phyloP scores from a whole-genome alignment of 2,329 filamentous ascomycete genomes.

The Mollisiaceae sp. region DNA sequence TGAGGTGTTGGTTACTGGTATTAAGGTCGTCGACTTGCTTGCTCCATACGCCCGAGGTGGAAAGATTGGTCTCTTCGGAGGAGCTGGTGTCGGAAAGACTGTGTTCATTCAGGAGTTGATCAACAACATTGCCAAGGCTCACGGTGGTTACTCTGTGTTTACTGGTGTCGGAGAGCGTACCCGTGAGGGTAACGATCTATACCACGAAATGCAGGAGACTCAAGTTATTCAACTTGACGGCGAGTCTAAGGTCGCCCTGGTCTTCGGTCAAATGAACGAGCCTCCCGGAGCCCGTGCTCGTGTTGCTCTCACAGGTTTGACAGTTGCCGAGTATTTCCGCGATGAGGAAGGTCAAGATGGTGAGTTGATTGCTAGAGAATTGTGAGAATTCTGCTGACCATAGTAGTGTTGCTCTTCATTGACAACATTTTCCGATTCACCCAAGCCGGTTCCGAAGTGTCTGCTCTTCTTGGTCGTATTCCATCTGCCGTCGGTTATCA shows the following conservation, averaged over 20 bases:
- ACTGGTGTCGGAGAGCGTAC: constrained; percentile 99
- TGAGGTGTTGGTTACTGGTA: constrained; percentile 97
- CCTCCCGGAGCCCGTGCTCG: constrained; percentile 98
- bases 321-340: constrained; percentile 83
- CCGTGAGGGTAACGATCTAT: constrained; percentile 99
- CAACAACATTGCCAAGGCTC: constrained; percentile 99
- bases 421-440: constrained; percentile 99
- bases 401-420: constrained; percentile 92
- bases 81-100: constrained; percentile 99
- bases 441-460: constrained; percentile 99
- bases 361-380: constrained; percentile 48
- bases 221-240: constrained; percentile 99
- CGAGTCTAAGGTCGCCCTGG: constrained; percentile 98
- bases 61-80: constrained; percentile 99
- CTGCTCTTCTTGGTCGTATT: constrained; percentile 98
- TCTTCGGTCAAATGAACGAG: constrained; percentile 99
- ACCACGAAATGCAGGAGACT: constrained; percentile 99
- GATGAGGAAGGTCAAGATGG: constrained; percentile 82
- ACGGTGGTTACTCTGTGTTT: constrained; percentile 99
- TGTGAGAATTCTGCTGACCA: constrained; percentile 35
- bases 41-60: constrained; percentile 99
- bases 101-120: constrained; percentile 99
- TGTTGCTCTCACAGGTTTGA: constrained; percentile 91
- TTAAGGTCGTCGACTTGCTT: constrained; percentile 99
- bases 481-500: constrained; percentile 99